Percentiles rank a stretch among this genome's conserved stretches.
Evolutionary conservation across 2,329 filamentous ascomycete genomes (phyloP).

Genomic region (Dothiorella sarmentorum): DNA sequence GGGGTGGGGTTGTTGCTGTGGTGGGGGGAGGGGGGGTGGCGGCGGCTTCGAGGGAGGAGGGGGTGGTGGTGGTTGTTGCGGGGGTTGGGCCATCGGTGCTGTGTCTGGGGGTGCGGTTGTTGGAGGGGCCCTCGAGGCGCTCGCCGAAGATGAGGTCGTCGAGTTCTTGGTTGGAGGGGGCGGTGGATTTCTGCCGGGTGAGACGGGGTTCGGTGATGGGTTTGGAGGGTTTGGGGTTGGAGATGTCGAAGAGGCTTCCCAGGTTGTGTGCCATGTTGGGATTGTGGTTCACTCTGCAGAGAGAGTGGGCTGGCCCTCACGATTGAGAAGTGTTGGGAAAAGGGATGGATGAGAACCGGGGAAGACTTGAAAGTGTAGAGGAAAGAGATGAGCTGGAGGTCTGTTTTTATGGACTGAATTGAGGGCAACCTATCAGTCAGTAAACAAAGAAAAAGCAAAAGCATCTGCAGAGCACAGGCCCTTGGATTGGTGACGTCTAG

Average conservation of each 20-base stretch:
- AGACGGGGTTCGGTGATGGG: not conserved
- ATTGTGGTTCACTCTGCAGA: too few species aligned
- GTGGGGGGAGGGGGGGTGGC: slow-evolving; percentile 52
- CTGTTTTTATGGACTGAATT: too few species aligned
- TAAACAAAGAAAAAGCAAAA: not conserved
- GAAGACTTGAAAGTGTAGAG: not conserved
- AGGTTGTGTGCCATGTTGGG: not conserved
- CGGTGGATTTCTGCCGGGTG: not conserved
- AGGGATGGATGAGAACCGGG: not conserved
- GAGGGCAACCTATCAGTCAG: not conserved
- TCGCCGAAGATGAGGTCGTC: slow-evolving; percentile 13
- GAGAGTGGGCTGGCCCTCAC: too few species aligned
- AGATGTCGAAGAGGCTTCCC: slow-evolving; percentile 10
- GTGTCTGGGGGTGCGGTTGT: not conserved
- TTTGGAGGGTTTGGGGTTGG: slow-evolving; percentile 5
- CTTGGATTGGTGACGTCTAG: too few species aligned
- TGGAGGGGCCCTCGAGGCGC: not conserved
- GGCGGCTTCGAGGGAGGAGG: slow-evolving; percentile 47
- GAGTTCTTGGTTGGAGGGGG: slow-evolving; percentile 3
- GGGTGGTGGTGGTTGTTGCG: slow-evolving; percentile 23
- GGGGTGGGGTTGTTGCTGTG: slow-evolving; percentile 46
- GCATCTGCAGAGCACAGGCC: not conserved
- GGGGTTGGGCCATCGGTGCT: not conserved
- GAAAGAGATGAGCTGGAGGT: not conserved
- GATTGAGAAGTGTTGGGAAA: not conserved